Base-by-base conservation (phyloP, 2,329 filamentous ascomycete species). In the Stachybotrys chlorohalonatus region DNA sequence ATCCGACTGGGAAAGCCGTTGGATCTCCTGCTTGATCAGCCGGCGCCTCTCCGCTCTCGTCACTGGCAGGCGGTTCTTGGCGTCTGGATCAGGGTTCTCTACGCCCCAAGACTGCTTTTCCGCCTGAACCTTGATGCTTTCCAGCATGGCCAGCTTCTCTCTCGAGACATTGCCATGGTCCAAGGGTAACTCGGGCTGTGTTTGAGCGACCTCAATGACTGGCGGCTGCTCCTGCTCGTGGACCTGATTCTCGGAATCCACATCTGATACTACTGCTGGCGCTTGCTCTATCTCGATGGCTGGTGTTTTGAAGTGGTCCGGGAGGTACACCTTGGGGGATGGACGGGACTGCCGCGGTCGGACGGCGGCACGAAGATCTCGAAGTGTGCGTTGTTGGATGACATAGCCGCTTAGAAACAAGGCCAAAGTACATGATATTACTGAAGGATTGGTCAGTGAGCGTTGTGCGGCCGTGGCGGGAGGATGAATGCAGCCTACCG, bases 331-430 rank as follows among this genome's bases (percentile, higher is more conserved):
- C 56, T 76, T 74, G 6, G 77, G 76, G 1, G 73, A 73, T 6
- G 76, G 73, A 77, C 66, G 52, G 77, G 79, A 54, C 7, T 57
- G 54, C 11, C 66, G 64, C 6, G 71, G 71, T 60, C 79, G 80
- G 63, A 96, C 86, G 16, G 88, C 88, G 54, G 78, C 75, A 63
- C 93, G 88, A 36, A 96, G 79, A 62, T 86, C 86, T 58, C 81
- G 82, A 5, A 96, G 82, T 0, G 90, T 94, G 63, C 90, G 84
- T 70, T 96, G 92, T 65, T 96, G 92, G 53, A 96, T 80, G 3
- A 85, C 81, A 69, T 95, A 96, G 64, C 92, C 92, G 52, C 89
- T 90, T 36, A 96, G 77, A 69, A 96, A 96, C 31, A 96, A 83
- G 5, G 91, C 82, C 45, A 85, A 70, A 3, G 91, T 95, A 71